Percentiles rank a stretch among this genome's conserved stretches.
Conservation (phyloP, 179 eudicot species). For the Sideroxylon spinosum region DNA sequence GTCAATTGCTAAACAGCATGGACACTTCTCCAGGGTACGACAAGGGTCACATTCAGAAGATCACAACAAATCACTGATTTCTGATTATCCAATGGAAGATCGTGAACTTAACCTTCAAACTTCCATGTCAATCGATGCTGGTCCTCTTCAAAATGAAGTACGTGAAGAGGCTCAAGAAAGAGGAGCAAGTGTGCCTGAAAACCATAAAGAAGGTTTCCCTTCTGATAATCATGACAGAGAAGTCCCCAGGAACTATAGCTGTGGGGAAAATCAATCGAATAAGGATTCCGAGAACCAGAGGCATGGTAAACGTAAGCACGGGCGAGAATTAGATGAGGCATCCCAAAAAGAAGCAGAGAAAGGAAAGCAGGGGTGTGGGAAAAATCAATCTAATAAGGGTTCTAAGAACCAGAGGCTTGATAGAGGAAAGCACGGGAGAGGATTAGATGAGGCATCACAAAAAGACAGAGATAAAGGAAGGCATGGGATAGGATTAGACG, state of each 20-base stretch:
- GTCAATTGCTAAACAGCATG: conserved; percentile 54
- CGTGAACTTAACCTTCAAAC: conserved; percentile 9
- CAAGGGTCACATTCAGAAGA: conserved; percentile 13
- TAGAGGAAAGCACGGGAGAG: too few relatives aligned
- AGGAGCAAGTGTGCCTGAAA: conserved; percentile 17
- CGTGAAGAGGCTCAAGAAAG: conserved; percentile 21
- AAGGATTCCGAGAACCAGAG: conserved; percentile 20
- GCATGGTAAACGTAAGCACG: conserved; percentile 12
- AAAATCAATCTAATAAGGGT: background rate
- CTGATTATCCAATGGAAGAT: conserved; percentile 20
- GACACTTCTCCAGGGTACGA: conserved; percentile 38
- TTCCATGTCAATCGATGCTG: conserved; percentile 16
- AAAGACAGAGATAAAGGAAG: conserved; percentile 20
- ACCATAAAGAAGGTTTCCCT: conserved; percentile 19
- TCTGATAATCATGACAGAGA: conserved; percentile 6
- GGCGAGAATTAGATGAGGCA: too few relatives aligned
- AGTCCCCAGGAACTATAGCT: background rate
- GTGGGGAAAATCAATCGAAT: background rate
- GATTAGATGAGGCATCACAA: too few relatives aligned
- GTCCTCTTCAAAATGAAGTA: conserved; percentile 19
- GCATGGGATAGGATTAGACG: conserved; percentile 11
- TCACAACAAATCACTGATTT: conserved; percentile 1
- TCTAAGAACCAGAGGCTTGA: conserved; percentile 24
- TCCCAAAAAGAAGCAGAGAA: too few relatives aligned
- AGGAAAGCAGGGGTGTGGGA: too few relatives aligned